Conservation (phyloP, 805 yeast species). For the Helenozyma baotianmanensis region DNA sequence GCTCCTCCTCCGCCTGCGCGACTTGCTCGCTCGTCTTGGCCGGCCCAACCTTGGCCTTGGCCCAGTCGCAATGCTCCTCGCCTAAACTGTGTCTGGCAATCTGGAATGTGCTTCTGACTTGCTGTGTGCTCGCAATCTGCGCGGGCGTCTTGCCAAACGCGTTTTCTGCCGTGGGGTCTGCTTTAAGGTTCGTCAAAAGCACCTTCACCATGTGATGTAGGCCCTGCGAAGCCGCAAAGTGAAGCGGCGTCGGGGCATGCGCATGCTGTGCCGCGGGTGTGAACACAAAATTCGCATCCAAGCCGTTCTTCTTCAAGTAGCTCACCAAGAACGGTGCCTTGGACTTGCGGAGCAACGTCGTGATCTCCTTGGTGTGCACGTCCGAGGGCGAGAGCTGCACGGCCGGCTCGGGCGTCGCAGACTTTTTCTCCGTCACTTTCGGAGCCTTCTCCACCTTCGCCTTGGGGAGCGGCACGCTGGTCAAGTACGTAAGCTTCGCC, state of each 20-base stretch:
- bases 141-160: slow-evolving; percentile 58
- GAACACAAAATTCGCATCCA: slow-evolving; percentile 49
- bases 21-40: slow-evolving; percentile 56
- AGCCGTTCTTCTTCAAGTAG: slow-evolving; percentile 54
- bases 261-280: slow-evolving; percentile 51
- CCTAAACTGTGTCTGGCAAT: slow-evolving; percentile 65
- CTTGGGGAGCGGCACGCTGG: slow-evolving; percentile 52
- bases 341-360: slow-evolving; percentile 60
- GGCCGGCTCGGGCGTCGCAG: slow-evolving; percentile 13
- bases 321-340: slow-evolving; percentile 70
- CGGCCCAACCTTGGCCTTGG: slow-evolving; percentile 55
- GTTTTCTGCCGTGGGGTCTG: slow-evolving; percentile 62
- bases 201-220: slow-evolving; percentile 62
- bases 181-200: slow-evolving; percentile 58
- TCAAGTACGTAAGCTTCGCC: slow-evolving; percentile 66
- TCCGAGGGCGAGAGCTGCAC: slow-evolving; percentile 24
- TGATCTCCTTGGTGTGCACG: slow-evolving; percentile 52
- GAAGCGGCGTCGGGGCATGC: slow-evolving; percentile 69
- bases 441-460: slow-evolving; percentile 14
- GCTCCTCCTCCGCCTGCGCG: slow-evolving; percentile 34
- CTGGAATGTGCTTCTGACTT: slow-evolving; percentile 56
- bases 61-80: slow-evolving; percentile 69
- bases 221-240: slow-evolving; percentile 69
- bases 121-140: slow-evolving; percentile 52
- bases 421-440: slow-evolving; percentile 11